Evolutionary conservation across 192 early-diverging fungal genomes (phyloP), one percentile per base, ranked within the genome.

Genomic region (Linnemannia elongata): DNA sequence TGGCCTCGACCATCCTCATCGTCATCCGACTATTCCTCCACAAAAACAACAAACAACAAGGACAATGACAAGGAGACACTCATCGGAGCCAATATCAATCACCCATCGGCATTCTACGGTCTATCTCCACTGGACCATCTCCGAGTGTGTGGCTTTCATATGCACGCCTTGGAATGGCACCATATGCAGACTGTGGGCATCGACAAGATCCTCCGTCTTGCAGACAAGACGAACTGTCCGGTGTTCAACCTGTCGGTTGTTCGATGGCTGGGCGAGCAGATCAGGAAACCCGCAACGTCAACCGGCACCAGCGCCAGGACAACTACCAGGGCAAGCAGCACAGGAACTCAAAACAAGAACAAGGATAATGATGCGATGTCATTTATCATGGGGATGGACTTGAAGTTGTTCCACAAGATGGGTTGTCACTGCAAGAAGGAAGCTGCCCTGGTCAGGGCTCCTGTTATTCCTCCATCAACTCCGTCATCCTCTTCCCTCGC

Each of bases 91-190:
- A 24, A 60, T 24, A 60, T 60, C 13, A 12, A 66, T 13, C 8
- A 33, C 9, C 60, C 60, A 8, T 66, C 60, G 27, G 33, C 60
- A 30, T 66, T 66, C 60, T 12, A 66, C 30, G 60, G 60, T 3
- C 60, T 66, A 3, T 66, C 60, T 9, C 60, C 60, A 13, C 60
- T 66, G 10, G 60, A 66, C 60, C 60, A 66, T 30, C 60, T 66
- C 30, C 79, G 73, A 7, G 85, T 87, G 4, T 87, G 85, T 74
- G 85, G 85, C 3, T 81, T 87, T 41, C 85, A 87, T 72, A 87
- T 87, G 85, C 85, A 87, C 55, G 85, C 79, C 6, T 57, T 87
- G 5, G 85, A 87, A 57, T 87, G 80, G 79, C 79, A 81, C 45
- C 44, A 47, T 7, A 78, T 87, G 68, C 79, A 87, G 49, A 30